phyloP scores from a whole-genome alignment of 148 eudicot species.

The Drosera capensis region DNA sequence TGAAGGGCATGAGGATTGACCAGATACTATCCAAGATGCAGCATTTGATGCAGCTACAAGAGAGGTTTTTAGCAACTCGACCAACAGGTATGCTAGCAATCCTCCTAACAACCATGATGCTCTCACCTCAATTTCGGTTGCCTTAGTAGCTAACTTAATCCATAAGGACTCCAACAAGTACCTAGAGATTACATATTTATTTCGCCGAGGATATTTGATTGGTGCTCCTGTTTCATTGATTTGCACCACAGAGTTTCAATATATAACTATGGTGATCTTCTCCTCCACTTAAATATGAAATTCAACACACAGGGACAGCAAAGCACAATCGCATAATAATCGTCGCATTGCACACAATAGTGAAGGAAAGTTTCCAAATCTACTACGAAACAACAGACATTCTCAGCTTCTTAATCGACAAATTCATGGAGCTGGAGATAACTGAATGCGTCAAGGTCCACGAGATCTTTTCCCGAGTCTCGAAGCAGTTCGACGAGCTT shows the following conservation, averaged over 20 bases:
- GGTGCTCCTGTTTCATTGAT: too few relatives aligned
- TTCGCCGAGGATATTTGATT: too few relatives aligned
- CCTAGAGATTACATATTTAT: too few relatives aligned
- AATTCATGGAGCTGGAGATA: conserved; percentile 43
- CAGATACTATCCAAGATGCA: conserved; percentile 26
- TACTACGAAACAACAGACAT: conserved; percentile 48
- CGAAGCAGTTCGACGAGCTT: conserved; percentile 78
- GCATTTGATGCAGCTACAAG: conserved; percentile 50
- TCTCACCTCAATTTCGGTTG: too few relatives aligned
- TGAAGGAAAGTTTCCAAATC: conserved; percentile 54
- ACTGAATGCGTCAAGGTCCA: conserved; percentile 32
- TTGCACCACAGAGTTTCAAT: not conserved
- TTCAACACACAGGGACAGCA: conserved; percentile 34
- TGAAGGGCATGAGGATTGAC: conserved; percentile 23
- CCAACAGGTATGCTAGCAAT: conserved; percentile 40
- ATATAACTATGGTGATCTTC: not conserved
- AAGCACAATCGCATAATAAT: conserved; percentile 38
- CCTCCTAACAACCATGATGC: too few relatives aligned
- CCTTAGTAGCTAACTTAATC: too few relatives aligned
- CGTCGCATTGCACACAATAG: conserved; percentile 41
- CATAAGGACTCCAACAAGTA: too few relatives aligned
- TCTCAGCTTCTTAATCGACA: conserved; percentile 37
- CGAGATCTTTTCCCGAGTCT: conserved; percentile 32
- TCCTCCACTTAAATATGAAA: not conserved
- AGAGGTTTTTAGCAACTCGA: conserved; percentile 50